Evolutionary conservation across 2,329 filamentous ascomycete genomes (phyloP), one percentile per base, ranked within the genome.

Genomic region (Xylaria polymorpha): DNA sequence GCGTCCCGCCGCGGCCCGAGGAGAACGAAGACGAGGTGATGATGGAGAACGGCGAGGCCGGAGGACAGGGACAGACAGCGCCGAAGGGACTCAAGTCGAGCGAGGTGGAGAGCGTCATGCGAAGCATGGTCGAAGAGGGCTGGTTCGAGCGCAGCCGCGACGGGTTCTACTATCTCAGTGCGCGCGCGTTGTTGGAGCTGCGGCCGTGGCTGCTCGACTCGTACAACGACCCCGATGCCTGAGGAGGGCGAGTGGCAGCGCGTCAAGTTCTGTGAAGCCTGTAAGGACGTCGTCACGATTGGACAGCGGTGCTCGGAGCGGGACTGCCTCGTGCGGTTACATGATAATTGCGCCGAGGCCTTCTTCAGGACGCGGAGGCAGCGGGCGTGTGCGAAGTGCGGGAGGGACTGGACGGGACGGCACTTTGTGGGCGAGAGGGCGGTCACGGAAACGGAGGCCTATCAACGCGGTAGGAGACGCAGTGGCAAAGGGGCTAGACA

Each of bases 241-340:
- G 88, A 88, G 10, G 81, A 83, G 1, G 81, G 82, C n/a, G 88
- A 88, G 41, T 89, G 87, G 84, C 87, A 93, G 77, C 89, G 90
- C 71, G 92, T 99, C 78, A 97, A 96, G 81, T 89, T 90, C 71
- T 99, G 96, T 79, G 88, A 92, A 76, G 94, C 93, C 0, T 99
- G 96, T 80, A 92, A 90, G 79, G 94, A 97, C 72, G 91, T 98
- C 70, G 88, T 98, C 48, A 99, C 95, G 0, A 83, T 92, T 72
- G 94, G 94, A 0, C 87, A 94, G 84, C 87, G 94, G 64, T 97
- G 94, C 80, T 80, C 85, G 2, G 86, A 92, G 69, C 81, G 86
- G 44, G 85, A 89, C 22, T 98, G 94, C 78, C 83, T 81, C 37
- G 85, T 90, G 12, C 85, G 94, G 12, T 80, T 97, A 18, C 94